Evolutionary conservation across 768 basidiomycete species (phyloP), one percentile per base, ranked within the genome.

Genomic region (Infundibulicybe gibba): DNA sequence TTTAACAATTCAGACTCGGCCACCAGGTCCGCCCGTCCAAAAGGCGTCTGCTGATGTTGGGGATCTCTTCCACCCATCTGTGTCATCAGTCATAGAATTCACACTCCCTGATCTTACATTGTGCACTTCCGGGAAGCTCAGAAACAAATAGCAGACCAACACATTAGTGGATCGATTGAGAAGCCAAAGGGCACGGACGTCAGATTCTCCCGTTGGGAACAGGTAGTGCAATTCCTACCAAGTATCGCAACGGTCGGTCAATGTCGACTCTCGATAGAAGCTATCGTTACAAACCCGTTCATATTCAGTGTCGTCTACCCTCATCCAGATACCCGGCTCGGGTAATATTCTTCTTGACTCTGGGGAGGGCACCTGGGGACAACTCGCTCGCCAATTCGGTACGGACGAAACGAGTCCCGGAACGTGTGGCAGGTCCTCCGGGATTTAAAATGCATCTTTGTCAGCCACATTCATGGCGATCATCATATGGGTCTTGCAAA

Each of bases 361-460:
- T 0, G 95, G 95, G 0, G 95, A 98, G 67, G 94, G 93, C 0
- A 93, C 94, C 0, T 87, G 86, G 76, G 94, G 94, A 1, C 95
- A 97, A 58, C 74, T 97, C 3, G 73, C 74, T 2, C 76, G 95
- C 3, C 77, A 83, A 41, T 94, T 85, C 58, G 93, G 93, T 1
- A 58, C 69, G 14, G 71, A 76, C 32, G 57, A 54, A 3, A 50
- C 56, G 1, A 56, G 57, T 3, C 48, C 63, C 1, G 52, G 58
- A 9, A 71, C 45, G 80, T 79, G 2, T 79, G 79, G 73, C 60
- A 80, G 11, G 71, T 85, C 12, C 68, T 94, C 43, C 69, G 82
- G n/a, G 70, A 86, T 42, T 62, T 94, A 11, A 85, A 79, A 56
- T 83, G 89, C 59, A 76, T 98, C 32, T 97, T 85, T 62, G 72